Percentiles rank a stretch among this genome's conserved stretches.
phyloP scores from a whole-genome alignment of 129 eudicot genomes.

The Flaveria sonorensis region DNA sequence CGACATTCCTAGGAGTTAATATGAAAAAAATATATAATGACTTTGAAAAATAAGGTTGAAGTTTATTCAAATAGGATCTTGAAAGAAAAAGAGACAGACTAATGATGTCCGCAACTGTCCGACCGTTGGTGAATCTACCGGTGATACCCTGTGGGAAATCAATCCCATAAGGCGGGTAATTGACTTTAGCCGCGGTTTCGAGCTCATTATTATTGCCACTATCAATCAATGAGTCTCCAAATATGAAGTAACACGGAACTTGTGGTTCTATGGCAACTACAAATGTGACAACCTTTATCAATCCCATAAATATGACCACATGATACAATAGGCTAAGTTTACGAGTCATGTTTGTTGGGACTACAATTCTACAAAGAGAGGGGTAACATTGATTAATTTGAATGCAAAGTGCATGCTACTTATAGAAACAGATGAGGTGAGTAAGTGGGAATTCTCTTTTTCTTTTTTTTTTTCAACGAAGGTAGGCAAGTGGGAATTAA shows the following conservation, averaged over 20 bases:
- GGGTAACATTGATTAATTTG: neutral
- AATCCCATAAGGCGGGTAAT: conserved; percentile 62
- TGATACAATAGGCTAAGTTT: neutral
- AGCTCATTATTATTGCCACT: conserved; percentile 35
- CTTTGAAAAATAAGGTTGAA: too few relatives aligned
- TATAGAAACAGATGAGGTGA: conserved; percentile 7
- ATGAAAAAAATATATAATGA: too few relatives aligned
- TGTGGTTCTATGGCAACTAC: conserved; percentile 18
- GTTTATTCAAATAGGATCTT: neutral
- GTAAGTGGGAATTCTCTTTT: neutral
- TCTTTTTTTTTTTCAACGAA: neutral
- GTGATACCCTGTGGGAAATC: conserved; percentile 58
- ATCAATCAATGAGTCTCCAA: conserved; percentile 40
- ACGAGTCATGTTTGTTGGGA: conserved; percentile 19
- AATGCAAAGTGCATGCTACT: neutral
- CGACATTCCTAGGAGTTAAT: too few relatives aligned
- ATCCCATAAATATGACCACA: neutral
- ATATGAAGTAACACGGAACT: conserved; percentile 40
- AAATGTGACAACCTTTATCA: conserved; percentile 8
- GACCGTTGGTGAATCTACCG: conserved; percentile 69
- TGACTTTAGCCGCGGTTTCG: conserved; percentile 47
- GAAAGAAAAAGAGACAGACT: conserved; percentile 23
- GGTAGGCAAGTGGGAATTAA: neutral
- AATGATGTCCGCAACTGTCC: conserved; percentile 40
- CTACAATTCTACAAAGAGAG: neutral